Evolutionary conservation across 306 rosid species (phyloP).

Genomic region (Cucumis sativus): DNA sequence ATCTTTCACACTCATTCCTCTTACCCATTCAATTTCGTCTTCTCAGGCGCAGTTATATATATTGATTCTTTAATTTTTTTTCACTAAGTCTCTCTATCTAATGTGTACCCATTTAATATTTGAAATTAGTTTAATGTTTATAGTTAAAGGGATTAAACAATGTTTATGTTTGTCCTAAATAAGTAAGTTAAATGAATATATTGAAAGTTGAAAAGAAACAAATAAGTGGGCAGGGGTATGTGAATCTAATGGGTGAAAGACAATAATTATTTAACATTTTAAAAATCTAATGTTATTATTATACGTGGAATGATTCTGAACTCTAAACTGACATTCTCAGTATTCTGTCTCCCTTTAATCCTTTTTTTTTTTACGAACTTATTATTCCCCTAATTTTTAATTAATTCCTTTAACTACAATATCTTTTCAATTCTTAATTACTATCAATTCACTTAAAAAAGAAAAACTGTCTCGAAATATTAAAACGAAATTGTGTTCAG

Average conservation of each 20-base stretch:
- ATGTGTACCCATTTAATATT: too few species aligned
- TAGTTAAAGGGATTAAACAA: too few species aligned
- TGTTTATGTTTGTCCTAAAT: too few species aligned
- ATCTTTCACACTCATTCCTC: neutral
- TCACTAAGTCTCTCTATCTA: too few species aligned
- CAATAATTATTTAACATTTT: neutral
- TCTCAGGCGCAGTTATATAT: neutral
- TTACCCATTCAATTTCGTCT: neutral
- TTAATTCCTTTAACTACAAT: neutral
- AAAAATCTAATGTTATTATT: neutral
- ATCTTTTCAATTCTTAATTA: neutral
- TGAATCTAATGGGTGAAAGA: neutral
- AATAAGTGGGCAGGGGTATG: neutral
- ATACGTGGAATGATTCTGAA: neutral
- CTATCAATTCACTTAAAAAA: neutral
- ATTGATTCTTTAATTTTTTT: too few species aligned
- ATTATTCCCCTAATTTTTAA: neutral
- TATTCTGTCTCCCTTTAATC: neutral
- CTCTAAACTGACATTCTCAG: neutral
- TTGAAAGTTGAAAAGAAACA: neutral
- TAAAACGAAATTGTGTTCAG: neutral
- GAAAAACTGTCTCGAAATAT: neutral
- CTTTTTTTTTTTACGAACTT: neutral
- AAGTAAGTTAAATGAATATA: too few species aligned
- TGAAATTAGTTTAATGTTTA: too few species aligned